Evolutionary conservation across 805 yeast genomes (phyloP).

Genomic region (Scheffersomyces coipomensis): DNA sequence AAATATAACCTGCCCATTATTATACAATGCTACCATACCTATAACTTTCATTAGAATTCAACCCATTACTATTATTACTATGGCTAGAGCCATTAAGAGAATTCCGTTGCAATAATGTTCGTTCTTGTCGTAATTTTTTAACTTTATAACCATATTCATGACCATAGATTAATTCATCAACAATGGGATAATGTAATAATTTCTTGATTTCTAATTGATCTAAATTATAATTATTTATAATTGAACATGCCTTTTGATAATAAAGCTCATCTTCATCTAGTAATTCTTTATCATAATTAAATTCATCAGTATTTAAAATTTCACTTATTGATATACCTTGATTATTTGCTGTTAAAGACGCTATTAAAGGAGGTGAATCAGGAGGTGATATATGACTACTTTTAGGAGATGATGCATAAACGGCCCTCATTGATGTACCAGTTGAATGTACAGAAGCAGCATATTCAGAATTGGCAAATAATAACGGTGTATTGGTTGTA

Average conservation of each 20-base stretch:
- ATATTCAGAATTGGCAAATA: conserved; percentile 8
- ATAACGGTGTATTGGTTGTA: conserved; percentile 2
- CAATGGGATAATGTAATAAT: conserved; percentile 41
- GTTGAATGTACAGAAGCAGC: conserved; percentile 26
- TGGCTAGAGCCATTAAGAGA: too few species aligned
- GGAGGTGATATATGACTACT: conserved; percentile 18
- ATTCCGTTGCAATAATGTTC: conserved; percentile 5
- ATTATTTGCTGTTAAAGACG: conserved; percentile 6
- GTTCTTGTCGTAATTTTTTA: conserved; percentile 26
- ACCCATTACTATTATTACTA: conserved; percentile 1
- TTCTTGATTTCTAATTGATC: conserved; percentile 33
- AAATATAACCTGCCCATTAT: too few species aligned
- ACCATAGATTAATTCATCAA: conserved; percentile 39
- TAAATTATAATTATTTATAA: conserved; percentile 29
- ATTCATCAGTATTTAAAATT: conserved; percentile 17
- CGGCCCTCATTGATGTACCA: conserved; percentile 31
- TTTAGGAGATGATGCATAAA: conserved; percentile 28
- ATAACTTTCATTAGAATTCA: conserved; percentile 9
- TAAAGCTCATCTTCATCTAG: conserved; percentile 38
- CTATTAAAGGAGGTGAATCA: conserved; percentile 10
- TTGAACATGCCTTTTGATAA: conserved; percentile 30
- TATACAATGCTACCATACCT: conserved; percentile 29
- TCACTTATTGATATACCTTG: conserved; percentile 18
- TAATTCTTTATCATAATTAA: conserved; percentile 29
- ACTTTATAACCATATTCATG: conserved; percentile 44